Evolutionary conservation across 2,329 filamentous ascomycete genomes (phyloP).

Genomic region (Penicillium sp.): DNA sequence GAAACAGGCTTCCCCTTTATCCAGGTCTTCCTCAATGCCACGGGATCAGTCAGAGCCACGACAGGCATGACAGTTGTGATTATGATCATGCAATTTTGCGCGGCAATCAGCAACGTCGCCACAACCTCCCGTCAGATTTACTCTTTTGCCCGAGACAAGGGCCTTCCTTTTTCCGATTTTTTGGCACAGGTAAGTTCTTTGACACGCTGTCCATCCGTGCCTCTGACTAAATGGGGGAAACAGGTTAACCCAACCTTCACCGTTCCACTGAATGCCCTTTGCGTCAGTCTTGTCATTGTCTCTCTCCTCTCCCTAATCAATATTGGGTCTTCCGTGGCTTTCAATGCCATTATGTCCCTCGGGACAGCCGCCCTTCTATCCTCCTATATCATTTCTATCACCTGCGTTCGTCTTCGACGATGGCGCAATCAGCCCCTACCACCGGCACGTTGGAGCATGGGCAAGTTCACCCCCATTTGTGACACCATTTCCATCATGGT

Average conservation of each 20-base stretch:
- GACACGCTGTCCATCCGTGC: neutral
- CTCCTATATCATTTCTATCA: constrained; percentile 29
- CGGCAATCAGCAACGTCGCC: constrained; percentile 8
- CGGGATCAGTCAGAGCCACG: neutral
- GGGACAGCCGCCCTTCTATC: constrained; percentile 33
- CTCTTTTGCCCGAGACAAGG: neutral
- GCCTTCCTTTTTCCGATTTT: neutral
- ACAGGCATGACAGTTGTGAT: neutral
- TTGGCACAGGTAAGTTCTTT: neutral
- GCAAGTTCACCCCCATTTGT: neutral
- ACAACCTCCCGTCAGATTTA: neutral
- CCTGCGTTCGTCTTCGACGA: neutral
- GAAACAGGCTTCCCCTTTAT: neutral
- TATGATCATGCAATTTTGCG: neutral
- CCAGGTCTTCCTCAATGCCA: neutral
- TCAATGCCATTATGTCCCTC: constrained; percentile 43
- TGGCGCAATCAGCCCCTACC: neutral
- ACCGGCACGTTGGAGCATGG: neutral
- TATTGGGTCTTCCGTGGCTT: constrained; percentile 36
- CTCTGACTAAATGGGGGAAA: neutral
- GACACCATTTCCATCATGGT: neutral
- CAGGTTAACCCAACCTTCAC: neutral
- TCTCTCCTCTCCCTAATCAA: constrained; percentile 35
- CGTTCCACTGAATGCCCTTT: constrained; percentile 19
- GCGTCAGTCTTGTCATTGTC: constrained; percentile 13